A percentile compares a stretch with the other conserved stretches of the same genome.
Evolutionary conservation across 345 rosid species (phyloP).

Genomic region (Lumnitzera littorea): DNA sequence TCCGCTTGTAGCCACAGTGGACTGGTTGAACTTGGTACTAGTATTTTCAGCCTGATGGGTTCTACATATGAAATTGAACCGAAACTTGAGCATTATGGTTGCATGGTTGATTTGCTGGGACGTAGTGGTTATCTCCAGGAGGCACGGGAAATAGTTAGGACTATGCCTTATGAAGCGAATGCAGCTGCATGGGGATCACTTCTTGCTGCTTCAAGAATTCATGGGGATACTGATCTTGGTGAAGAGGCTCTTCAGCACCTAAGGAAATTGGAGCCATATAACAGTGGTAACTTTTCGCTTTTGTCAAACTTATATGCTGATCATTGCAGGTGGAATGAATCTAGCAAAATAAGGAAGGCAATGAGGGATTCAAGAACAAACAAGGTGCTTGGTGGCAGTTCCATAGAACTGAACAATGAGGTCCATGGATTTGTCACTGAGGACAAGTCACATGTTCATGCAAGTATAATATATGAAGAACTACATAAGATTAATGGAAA

Average conservation of each 20-base stretch:
- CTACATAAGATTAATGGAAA: conserved; percentile 31
- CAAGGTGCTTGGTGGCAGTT: conserved; percentile 64
- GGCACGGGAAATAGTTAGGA: conserved; percentile 35
- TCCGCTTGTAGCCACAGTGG: conserved; percentile 75
- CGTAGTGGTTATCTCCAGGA: conserved; percentile 57
- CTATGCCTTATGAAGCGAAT: conserved; percentile 62
- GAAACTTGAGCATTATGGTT: conserved; percentile 65
- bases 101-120: conserved; percentile 62
- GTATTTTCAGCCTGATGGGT: conserved; percentile 38
- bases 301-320: conserved; percentile 48
- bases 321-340: conserved; percentile 56
- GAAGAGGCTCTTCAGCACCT: conserved; percentile 49
- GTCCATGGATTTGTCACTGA: conserved; percentile 47
- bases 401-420: conserved; percentile 39
- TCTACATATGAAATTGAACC: conserved; percentile 34
- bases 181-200: conserved; percentile 82
- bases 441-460: conserved; percentile 39
- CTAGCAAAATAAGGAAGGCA: conserved; percentile 44
- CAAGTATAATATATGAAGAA: conserved; percentile 26
- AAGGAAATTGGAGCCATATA: conserved; percentile 54
- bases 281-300: conserved; percentile 72
- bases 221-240: conserved; percentile 50
- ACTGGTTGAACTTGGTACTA: conserved; percentile 41
- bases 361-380: conserved; percentile 54
- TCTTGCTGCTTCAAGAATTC: conserved; percentile 57